phyloP scores from a whole-genome alignment of 768 basidiomycete genomes.

The Trametopsis cervina region DNA sequence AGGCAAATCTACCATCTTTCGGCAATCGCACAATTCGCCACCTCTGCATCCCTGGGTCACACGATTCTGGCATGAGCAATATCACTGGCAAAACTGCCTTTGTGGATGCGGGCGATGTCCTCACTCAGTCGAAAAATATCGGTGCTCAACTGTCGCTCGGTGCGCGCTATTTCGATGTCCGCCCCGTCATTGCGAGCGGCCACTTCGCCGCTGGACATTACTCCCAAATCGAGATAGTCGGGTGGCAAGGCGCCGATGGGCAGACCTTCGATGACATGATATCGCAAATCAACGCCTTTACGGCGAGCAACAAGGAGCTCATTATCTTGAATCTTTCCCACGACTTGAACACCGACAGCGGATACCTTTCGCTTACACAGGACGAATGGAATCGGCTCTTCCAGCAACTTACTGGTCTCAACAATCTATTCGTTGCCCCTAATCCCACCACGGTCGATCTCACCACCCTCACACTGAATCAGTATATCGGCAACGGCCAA shows the following conservation, averaged over 20 bases:
- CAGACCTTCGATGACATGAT: constrained; percentile 9
- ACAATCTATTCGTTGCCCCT: constrained; percentile 9
- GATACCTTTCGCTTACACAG: constrained; percentile 7
- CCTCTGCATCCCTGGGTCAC: constrained; percentile 10
- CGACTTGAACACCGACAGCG: constrained; percentile 9
- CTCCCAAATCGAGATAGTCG: constrained; percentile 4
- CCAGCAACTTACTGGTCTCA: constrained; percentile 5
- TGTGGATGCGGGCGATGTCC: constrained; percentile 5
- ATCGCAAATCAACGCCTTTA: constrained; percentile 8
- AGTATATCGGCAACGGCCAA: constrained; percentile 9
- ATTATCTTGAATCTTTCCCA: constrained; percentile 11
- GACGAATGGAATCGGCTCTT: constrained; percentile 9
- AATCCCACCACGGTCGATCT: constrained; percentile 9
- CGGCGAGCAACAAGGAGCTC: constrained; percentile 8
- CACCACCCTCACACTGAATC: constrained; percentile 5
- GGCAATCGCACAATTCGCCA: constrained; percentile 8
- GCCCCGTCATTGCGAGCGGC: constrained; percentile 10
- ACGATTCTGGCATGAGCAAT: constrained; percentile 11
- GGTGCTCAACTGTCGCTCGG: constrained; percentile 5
- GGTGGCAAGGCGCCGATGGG: constrained; percentile 8
- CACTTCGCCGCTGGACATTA: constrained; percentile 11
- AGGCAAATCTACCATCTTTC: constrained; percentile 1
- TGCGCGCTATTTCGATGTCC: constrained; percentile 8
- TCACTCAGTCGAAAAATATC: constrained; percentile 10
- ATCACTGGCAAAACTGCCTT: constrained; percentile 9